These are phyloP conservation scores for Syzygium aromaticum DNA, from an alignment of 345 rosid species.

Conservation along the genomic window DNA sequence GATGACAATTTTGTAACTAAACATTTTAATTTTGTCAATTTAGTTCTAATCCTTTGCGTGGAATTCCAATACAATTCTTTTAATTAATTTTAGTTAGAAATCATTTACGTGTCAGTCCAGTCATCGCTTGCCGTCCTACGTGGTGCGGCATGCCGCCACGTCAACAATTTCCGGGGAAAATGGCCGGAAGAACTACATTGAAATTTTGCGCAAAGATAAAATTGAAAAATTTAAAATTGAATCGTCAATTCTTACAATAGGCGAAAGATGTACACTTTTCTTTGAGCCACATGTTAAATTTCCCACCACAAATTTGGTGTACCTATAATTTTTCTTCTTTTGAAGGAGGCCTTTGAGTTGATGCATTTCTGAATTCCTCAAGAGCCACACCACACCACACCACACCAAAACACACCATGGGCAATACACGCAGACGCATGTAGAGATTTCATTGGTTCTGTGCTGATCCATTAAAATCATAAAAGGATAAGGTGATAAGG, in stretches of 20 bases:
- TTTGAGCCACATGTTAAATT: not conserved
- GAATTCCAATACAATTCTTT: not conserved
- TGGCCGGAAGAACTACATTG: too few species aligned
- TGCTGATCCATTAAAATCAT: slow-evolving; percentile 21
- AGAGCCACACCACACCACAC: not conserved
- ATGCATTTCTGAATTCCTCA: not conserved
- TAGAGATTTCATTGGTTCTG: slow-evolving; percentile 1
- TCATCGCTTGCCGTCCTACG: not conserved
- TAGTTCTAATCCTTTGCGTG: not conserved
- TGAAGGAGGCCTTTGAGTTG: not conserved
- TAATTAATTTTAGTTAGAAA: not conserved
- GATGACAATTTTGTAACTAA: not conserved
- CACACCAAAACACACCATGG: too few species aligned
- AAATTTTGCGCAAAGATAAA: accelerated
- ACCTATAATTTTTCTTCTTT: not conserved
- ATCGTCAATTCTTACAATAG: not conserved
- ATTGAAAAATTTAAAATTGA: not conserved
- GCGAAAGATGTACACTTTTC: not conserved
- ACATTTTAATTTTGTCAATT: not conserved
- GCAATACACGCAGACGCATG: not conserved
- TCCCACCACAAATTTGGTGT: not conserved
- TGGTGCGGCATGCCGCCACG: too few species aligned
- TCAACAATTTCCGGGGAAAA: accelerated
- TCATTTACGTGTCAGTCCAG: not conserved
- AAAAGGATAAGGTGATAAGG: slow-evolving; percentile 83